Evolutionary conservation across 73 alveolate genomes (phyloP).

Genomic region (Paraurostyla sp.): DNA sequence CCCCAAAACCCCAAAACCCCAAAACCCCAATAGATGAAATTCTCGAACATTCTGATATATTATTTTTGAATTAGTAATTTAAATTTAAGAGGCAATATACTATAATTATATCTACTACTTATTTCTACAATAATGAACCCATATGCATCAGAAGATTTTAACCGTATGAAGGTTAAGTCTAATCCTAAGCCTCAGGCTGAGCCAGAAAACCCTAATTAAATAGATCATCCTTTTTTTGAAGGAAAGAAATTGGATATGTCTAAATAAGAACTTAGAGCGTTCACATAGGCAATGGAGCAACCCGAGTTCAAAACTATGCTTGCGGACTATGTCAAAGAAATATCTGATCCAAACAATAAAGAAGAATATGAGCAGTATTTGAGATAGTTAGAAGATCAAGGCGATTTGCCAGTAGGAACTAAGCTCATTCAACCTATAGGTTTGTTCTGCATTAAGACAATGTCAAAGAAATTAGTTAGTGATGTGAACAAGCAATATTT

Average conservation of each 20-base stretch:
- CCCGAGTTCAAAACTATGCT: constrained; percentile 93
- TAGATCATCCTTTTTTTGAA: constrained; percentile 57
- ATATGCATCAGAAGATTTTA: constrained; percentile 53
- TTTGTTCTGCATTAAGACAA: constrained; percentile 88
- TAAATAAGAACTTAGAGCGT: constrained; percentile 78
- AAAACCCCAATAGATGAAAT: too few relatives aligned
- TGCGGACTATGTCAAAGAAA: constrained; percentile 96
- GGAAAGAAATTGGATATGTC: constrained; percentile 74
- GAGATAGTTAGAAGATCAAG: constrained; percentile 91
- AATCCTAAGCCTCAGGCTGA: neutral
- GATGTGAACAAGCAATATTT: constrained; percentile 78
- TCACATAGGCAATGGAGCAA: constrained; percentile 93
- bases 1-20: too few relatives aligned
- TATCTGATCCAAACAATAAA: constrained; percentile 97
- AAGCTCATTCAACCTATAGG: constrained; percentile 86
- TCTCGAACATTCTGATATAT: too few relatives aligned
- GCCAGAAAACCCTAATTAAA: neutral
- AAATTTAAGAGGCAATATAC: neutral
- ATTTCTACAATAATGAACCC: constrained; percentile 31
- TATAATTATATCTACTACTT: neutral
- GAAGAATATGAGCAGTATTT: constrained; percentile 96
- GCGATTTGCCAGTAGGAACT: constrained; percentile 93
- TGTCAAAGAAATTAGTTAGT: constrained; percentile 81
- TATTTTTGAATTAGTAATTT: too few relatives aligned
- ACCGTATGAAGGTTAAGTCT: constrained; percentile 33